Conservation (phyloP, 148 eudicot species). For the Chenopodium berlandieri region DNA sequence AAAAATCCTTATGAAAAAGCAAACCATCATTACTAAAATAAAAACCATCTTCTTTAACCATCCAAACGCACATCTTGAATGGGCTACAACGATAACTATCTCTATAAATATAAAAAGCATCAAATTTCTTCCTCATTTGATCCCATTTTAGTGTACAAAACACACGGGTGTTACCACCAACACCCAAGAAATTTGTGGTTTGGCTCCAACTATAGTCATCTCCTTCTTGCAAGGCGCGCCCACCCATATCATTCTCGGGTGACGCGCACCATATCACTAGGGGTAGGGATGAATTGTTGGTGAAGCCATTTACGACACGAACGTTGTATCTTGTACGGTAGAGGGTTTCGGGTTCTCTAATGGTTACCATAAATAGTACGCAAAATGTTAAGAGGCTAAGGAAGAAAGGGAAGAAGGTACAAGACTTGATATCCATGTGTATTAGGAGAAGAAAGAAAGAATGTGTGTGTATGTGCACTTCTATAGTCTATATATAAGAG, state of each 20-base stretch:
- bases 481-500: not conserved
- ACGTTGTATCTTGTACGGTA: constrained; percentile 31
- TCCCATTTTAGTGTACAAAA: constrained; percentile 62
- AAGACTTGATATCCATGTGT: constrained; percentile 9
- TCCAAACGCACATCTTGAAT: constrained; percentile 45
- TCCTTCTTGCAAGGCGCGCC: constrained; percentile 66
- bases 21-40: constrained; percentile 56
- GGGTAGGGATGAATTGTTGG: constrained; percentile 58
- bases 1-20: constrained; percentile 45
- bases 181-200: constrained; percentile 24
- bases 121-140: constrained; percentile 36
- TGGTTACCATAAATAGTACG: constrained; percentile 26
- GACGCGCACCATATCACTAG: constrained; percentile 63
- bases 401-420: constrained; percentile 15
- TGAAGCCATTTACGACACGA: constrained; percentile 54
- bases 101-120: constrained; percentile 39
- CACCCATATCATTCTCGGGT: constrained; percentile 44
- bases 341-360: constrained; percentile 17
- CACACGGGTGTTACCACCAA: constrained; percentile 15
- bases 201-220: constrained; percentile 59
- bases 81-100: constrained; percentile 45
- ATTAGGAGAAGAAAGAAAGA: not conserved
- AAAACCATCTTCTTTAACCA: constrained; percentile 67
- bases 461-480: not conserved
- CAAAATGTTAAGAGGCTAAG: constrained; percentile 24